Evolutionary conservation across 371 early-diverging fungal genomes (phyloP), one percentile per base, ranked within the genome.

Genomic region (Mortierella sp.): DNA sequence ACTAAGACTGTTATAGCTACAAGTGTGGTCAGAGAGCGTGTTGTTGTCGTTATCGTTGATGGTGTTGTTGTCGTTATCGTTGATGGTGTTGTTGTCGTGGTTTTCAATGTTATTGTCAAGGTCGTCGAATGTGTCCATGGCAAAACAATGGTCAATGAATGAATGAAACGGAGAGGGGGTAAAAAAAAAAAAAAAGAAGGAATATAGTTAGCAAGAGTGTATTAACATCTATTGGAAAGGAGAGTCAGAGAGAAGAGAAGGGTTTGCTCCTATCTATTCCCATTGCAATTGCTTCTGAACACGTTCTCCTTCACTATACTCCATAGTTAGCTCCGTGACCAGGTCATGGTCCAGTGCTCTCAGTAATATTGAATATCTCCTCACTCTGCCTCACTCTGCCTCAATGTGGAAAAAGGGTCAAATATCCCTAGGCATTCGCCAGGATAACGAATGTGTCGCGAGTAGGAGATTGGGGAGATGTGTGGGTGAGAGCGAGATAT

Each of bases 1-100:
- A 20, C 57, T 45, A 5, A 68, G 35, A 51, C 68, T 68, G 26
- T 37, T 61, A 58, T 59, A 35, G 26, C 35, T 20, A n/a, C 24
- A 9, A 24, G n/a, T 16, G 54, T 49, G 14, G 8, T 49, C 20
- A 16, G 43, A 37, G 60, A 37, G 61, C 43, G 22, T 22, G 37
- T 64, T 9, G 51, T 28, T 47, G 28, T 47, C 10, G 49, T 47
- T 63, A 39, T 24, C 18, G 45, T 43, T 43, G 45, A 14, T 11
- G 11, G 45, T 43, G 45, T 43, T 5, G 45, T 43, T 47, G 28
- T 47, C 10, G 49, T 47, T 63, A 39, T 24, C 18, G 45, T 43
- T 43, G 45, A 14, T 11, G 11, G 45, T 43, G 45, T 43, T 12
- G 30, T 43, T 47, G 45, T 47, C 22, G 63, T 49, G 12, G 63